Percentiles rank a stretch among this genome's conserved stretches.
Evolutionary conservation across 768 basidiomycete genomes (phyloP).

Genomic region (Boletales sp.): DNA sequence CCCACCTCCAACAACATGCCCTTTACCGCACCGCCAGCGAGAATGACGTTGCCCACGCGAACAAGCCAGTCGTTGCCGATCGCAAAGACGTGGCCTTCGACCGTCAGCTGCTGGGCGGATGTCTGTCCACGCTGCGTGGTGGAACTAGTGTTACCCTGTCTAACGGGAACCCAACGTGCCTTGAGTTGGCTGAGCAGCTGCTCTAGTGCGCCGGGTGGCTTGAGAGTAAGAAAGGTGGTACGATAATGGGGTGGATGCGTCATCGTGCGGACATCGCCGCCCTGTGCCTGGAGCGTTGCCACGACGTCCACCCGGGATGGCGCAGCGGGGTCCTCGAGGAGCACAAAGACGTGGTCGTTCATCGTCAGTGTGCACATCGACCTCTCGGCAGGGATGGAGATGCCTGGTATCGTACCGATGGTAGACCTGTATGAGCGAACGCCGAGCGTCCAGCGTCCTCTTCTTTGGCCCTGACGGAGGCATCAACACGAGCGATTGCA

Average conservation of each 20-base stretch:
- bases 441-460: constrained; percentile 66
- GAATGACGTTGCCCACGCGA: constrained; percentile 70
- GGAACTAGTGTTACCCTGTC: constrained; percentile 41
- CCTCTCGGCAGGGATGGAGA: constrained; percentile 54
- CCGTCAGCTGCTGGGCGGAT: constrained; percentile 58
- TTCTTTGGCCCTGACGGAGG: constrained; percentile 48
- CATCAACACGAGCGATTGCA: constrained; percentile 14
- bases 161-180: constrained; percentile 71
- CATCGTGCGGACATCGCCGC: constrained; percentile 10
- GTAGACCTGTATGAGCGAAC: constrained; percentile 74
- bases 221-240: constrained; percentile 72
- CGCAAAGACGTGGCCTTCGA: constrained; percentile 71
- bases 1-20: constrained; percentile 84
- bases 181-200: constrained; percentile 70
- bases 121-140: constrained; percentile 45
- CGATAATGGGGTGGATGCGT: constrained; percentile 56
- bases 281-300: constrained; percentile 5
- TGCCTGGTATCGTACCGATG: constrained; percentile 51
- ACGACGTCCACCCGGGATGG: constrained; percentile 62
- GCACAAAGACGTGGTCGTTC: constrained; percentile 77
- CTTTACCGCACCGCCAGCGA: constrained; percentile 70
- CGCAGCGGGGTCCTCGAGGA: constrained; percentile 71
- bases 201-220: constrained; percentile 71
- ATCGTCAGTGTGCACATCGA: constrained; percentile 75
- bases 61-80: constrained; percentile 84